phyloP scores from a whole-genome alignment of 805 yeast species.

The Wickerhamomyces ciferrii region DNA sequence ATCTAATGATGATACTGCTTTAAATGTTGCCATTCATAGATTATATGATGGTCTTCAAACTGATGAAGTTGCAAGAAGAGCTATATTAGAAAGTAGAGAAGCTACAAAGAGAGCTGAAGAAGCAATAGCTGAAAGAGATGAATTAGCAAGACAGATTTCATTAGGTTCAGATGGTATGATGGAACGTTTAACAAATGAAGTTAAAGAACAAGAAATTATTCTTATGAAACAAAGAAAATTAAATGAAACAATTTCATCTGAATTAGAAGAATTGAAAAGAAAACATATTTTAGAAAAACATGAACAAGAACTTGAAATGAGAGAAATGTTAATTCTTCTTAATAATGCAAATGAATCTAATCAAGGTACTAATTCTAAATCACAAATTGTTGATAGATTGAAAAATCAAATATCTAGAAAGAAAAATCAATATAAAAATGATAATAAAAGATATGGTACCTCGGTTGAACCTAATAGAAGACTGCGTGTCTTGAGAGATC shows the following conservation, averaged over 20 bases:
- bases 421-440: constrained; percentile 35
- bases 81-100: constrained; percentile 51
- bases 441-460: constrained; percentile 40
- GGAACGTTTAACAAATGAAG: constrained; percentile 51
- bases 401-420: constrained; percentile 33
- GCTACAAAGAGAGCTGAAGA: constrained; percentile 48
- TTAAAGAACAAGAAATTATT: constrained; percentile 58
- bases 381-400: constrained; percentile 31
- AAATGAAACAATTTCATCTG: constrained; percentile 53
- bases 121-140: constrained; percentile 54
- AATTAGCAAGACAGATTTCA: constrained; percentile 57
- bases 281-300: constrained; percentile 58
- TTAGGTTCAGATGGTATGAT: constrained; percentile 77
- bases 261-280: constrained; percentile 58
- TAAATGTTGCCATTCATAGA: constrained; percentile 72
- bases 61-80: constrained; percentile 80
- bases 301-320: constrained; percentile 69
- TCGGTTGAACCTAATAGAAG: constrained; percentile 73
- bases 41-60: constrained; percentile 70
- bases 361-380: constrained; percentile 25
- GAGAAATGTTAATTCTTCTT: constrained; percentile 62
- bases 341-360: constrained; percentile 36
- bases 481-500: constrained; percentile 66
- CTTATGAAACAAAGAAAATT: constrained; percentile 55
- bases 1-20: constrained; percentile 49